A percentile compares a stretch with the other conserved stretches of the same genome.
phyloP scores from a whole-genome alignment of 768 basidiomycete genomes.

The Lentinula aciculospora region DNA sequence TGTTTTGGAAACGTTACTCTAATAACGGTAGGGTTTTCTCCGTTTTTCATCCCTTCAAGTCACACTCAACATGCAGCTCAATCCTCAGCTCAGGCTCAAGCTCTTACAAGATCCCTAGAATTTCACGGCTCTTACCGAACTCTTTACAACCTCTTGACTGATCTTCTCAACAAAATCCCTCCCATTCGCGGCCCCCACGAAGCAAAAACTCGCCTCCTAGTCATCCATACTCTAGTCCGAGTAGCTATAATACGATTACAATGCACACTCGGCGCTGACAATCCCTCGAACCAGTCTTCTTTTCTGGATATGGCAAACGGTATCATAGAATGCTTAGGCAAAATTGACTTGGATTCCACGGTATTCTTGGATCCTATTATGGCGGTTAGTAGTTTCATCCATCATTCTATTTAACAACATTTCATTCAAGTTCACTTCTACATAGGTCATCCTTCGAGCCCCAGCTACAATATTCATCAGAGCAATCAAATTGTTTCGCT shows the following conservation, averaged over 20 bases:
- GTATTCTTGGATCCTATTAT: constrained; percentile 5
- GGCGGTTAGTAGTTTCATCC: neutral
- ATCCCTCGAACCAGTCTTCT: neutral
- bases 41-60: neutral
- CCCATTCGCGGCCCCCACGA: neutral
- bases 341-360: neutral
- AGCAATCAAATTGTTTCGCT: neutral
- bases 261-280: neutral
- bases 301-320: neutral
- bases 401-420: too few species aligned
- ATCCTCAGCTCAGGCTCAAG: neutral
- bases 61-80: neutral
- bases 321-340: neutral
- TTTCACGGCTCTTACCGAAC: neutral
- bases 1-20: neutral
- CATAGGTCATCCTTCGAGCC: neutral
- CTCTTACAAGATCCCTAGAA: neutral
- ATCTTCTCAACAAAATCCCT: neutral
- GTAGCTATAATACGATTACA: constrained; percentile 1
- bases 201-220: neutral
- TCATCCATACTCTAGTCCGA: constrained; percentile 1
- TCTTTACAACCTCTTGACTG: neutral
- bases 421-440: too few species aligned
- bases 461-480: neutral
- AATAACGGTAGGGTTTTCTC: neutral